Evolutionary conservation across 148 eudicot species (phyloP).

Genomic region (Polygonum aviculare): DNA sequence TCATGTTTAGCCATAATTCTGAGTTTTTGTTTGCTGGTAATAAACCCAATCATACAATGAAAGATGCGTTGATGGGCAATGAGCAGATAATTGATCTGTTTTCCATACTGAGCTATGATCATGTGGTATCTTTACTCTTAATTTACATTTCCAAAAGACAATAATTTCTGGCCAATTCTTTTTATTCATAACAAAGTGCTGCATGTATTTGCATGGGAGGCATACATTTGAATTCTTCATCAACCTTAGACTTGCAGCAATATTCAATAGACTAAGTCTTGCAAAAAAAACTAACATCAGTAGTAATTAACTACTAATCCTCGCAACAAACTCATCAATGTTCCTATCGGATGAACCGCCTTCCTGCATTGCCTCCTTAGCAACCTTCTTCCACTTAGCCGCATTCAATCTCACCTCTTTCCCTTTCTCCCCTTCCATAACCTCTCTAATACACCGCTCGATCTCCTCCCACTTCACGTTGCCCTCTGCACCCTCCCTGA

Average conservation of each 20-base stretch:
- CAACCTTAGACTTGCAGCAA: background rate
- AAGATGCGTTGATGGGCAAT: background rate
- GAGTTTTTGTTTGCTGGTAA: background rate
- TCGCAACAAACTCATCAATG: conserved; percentile 7
- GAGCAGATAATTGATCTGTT: background rate
- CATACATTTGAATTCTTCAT: background rate
- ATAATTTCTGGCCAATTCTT: no score
- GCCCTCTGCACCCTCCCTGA: background rate
- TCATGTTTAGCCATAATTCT: background rate
- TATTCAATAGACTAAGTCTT: background rate
- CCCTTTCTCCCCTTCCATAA: conserved; percentile 14
- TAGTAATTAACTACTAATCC: background rate
- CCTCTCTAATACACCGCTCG: conserved; percentile 4
- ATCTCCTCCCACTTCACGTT: conserved; percentile 10
- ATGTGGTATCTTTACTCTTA: background rate
- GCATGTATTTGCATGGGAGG: background rate
- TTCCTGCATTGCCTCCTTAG: conserved; percentile 7
- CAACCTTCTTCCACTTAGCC: conserved; percentile 1
- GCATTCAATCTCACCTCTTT: conserved; percentile 12
- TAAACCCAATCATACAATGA: background rate
- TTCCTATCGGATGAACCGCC: conserved; percentile 8
- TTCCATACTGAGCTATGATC: background rate
- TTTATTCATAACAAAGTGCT: background rate
- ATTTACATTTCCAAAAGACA: no score
- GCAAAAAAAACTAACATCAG: background rate